phyloP scores from a whole-genome alignment of 495 filamentous ascomycete genomes.

The Jackrogersella minutella region DNA sequence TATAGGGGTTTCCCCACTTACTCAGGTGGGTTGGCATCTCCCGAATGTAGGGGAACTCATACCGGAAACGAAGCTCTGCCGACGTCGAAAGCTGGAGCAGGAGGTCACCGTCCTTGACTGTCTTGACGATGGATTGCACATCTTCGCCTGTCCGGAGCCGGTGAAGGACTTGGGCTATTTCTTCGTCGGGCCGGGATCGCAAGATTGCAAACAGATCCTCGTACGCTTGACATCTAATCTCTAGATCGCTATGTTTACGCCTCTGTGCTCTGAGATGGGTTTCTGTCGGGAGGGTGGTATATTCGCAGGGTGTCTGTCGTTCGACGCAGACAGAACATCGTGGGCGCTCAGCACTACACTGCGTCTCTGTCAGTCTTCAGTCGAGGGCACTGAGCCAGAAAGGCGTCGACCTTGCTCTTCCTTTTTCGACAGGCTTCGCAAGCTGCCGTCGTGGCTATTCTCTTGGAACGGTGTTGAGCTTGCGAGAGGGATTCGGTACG shows the following conservation, averaged over 20 bases:
- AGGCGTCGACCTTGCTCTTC: conserved; percentile 33
- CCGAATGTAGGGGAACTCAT: conserved; percentile 50
- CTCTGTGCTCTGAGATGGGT: conserved; percentile 35
- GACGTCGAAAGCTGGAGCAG: conserved; percentile 47
- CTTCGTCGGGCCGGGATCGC: conserved; percentile 31
- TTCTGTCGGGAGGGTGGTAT: conserved; percentile 37
- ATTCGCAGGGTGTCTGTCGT: conserved; percentile 35
- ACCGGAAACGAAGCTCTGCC: conserved; percentile 49
- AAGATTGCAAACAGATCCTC: conserved; percentile 28
- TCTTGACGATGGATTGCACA: conserved; percentile 40
- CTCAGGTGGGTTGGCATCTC: conserved; percentile 48
- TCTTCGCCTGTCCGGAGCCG: conserved; percentile 30
- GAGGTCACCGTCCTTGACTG: conserved; percentile 49
- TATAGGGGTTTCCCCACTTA: conserved; percentile 44
- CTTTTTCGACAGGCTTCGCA: conserved; percentile 38
- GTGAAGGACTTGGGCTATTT: conserved; percentile 18
- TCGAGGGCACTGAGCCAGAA: not conserved
- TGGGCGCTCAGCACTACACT: conserved; percentile 38
- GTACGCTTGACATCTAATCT: conserved; percentile 34
- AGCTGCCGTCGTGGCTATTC: conserved; percentile 28
- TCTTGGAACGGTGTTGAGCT: conserved; percentile 24
- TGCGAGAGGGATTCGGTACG: conserved; percentile 14
- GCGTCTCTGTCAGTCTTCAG: not conserved
- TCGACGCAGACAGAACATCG: conserved; percentile 38
- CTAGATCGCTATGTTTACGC: conserved; percentile 33